Conservation (phyloP, 1,284 basidiomycete genomes). For the Anthracocystis panici-leucophaei region DNA sequence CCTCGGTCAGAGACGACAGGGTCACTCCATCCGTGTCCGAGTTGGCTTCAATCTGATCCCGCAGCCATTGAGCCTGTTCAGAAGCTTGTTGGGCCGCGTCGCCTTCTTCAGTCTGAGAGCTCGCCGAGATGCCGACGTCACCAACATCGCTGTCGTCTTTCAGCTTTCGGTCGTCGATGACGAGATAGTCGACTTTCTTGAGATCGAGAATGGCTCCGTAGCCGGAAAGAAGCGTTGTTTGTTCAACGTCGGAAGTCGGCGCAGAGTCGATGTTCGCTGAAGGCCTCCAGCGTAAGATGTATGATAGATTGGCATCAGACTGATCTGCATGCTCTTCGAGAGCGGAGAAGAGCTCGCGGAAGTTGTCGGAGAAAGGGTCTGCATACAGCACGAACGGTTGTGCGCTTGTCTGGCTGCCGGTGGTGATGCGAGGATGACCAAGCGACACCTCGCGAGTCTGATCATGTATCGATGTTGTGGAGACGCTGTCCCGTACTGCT, state of each 20-base stretch:
- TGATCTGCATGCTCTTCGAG: conserved; percentile 36
- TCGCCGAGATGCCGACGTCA: conserved; percentile 26
- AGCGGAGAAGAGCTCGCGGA: conserved; percentile 47
- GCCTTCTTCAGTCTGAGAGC: conserved; percentile 16
- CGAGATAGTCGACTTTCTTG: conserved; percentile 97
- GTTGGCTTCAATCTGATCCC: conserved; percentile 28
- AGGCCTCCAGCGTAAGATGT: conserved; percentile 68
- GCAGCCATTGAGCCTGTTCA: conserved; percentile 27
- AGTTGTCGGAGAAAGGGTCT: conserved; percentile 59
- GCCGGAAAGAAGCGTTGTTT: conserved; percentile 75
- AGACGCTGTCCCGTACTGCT: conserved; percentile 22
- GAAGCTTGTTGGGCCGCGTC: conserved; percentile 6
- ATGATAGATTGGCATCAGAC: conserved; percentile 25
- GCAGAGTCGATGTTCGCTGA: neutral
- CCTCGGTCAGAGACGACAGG: conserved; percentile 28
- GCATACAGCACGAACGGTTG: conserved; percentile 55
- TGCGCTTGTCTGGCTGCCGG: neutral
- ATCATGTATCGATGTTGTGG: conserved; percentile 9
- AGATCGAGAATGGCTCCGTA: conserved; percentile 92
- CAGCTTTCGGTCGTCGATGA: conserved; percentile 73
- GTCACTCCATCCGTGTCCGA: conserved; percentile 1
- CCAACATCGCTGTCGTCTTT: conserved; percentile 39
- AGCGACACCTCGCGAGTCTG: conserved; percentile 50
- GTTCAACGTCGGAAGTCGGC: neutral
- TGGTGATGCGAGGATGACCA: conserved; percentile 44